Percentiles rank a stretch among this genome's conserved stretches.
Conservation (phyloP, 2,329 filamentous ascomycete species). For the Microascus cirrosus region DNA sequence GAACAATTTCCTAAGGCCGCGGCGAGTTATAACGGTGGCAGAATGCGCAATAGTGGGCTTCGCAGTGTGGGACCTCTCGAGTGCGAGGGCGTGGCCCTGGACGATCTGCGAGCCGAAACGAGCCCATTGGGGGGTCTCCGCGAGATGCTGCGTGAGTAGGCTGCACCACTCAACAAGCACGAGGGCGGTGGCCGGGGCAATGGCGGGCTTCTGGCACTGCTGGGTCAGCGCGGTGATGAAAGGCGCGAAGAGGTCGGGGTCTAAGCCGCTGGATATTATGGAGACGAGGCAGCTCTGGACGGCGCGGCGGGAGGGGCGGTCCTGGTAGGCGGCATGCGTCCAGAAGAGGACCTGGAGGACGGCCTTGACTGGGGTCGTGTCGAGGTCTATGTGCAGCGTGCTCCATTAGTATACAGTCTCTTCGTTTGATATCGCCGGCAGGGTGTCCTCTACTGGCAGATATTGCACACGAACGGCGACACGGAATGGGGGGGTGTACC, state of each 20-base stretch:
- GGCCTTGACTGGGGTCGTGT: constrained; percentile 34
- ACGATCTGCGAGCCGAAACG: constrained; percentile 56
- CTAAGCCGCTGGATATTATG: constrained; percentile 47
- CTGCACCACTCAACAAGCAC: constrained; percentile 87
- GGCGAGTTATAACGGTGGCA: constrained; percentile 65
- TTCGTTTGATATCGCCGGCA: background rate
- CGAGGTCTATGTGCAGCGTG: constrained; percentile 26
- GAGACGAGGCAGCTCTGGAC: constrained; percentile 69
- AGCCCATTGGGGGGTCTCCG: constrained; percentile 50
- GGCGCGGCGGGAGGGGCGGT: constrained; percentile 72
- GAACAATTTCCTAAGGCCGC: constrained; percentile 67
- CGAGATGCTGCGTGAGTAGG: constrained; percentile 62
- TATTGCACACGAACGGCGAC: background rate
- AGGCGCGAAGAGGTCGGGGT: constrained; percentile 35
- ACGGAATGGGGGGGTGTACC: constrained; percentile 26
- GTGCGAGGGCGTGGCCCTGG: constrained; percentile 55
- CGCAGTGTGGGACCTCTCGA: constrained; percentile 66
- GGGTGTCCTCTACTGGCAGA: background rate
- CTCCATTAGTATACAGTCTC: background rate
- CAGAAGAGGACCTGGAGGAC: constrained; percentile 69
- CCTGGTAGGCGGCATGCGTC: constrained; percentile 79
- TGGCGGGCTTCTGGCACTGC: constrained; percentile 65
- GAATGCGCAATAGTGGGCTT: constrained; percentile 59
- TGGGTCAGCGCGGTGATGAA: constrained; percentile 57
- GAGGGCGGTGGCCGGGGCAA: constrained; percentile 74